A percentile compares a stretch with the other conserved stretches of the same genome.
These are phyloP conservation scores for Ceriops zippeliana DNA, from an alignment of 345 rosid species.

Conservation along the genomic window DNA sequence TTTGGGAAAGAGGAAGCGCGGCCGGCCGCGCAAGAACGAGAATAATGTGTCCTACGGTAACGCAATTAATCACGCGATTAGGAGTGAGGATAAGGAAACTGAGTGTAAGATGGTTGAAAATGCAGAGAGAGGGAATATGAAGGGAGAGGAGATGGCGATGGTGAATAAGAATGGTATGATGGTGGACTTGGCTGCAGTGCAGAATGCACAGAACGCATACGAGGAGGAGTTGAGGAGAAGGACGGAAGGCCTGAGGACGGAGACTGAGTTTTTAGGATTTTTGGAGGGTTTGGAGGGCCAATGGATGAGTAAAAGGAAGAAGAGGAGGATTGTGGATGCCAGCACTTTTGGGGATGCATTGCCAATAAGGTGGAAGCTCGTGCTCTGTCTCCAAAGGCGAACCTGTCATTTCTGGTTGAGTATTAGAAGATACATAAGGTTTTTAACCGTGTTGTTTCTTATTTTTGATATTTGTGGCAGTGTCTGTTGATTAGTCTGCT, in stretches of 20 bases:
- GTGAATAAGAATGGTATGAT: constrained; percentile 19
- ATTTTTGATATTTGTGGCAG: background rate
- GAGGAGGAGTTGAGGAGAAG: constrained; percentile 57
- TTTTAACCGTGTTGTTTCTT: constrained; percentile 12
- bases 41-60: constrained; percentile 2
- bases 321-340: constrained; percentile 60
- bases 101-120: background rate
- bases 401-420: constrained; percentile 41
- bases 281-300: constrained; percentile 53
- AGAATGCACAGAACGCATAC: constrained; percentile 38
- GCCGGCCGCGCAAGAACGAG: constrained; percentile 51
- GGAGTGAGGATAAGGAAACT: background rate
- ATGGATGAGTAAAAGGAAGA: constrained; percentile 63
- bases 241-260: constrained; percentile 43
- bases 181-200: constrained; percentile 34
- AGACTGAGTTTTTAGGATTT: constrained; percentile 47
- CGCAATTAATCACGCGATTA: constrained; percentile 16
- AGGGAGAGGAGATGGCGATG: constrained; percentile 6
- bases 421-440: constrained; percentile 71
- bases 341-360: constrained; percentile 43
- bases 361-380: constrained; percentile 69
- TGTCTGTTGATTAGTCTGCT: background rate
- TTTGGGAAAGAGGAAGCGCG: constrained; percentile 50
- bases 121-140: constrained; percentile 2
- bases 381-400: constrained; percentile 53